A percentile compares a stretch with the other conserved stretches of the same genome.
Conservation (phyloP, 176 grass and related monocot genomes). For the Elaeis guineensis region DNA sequence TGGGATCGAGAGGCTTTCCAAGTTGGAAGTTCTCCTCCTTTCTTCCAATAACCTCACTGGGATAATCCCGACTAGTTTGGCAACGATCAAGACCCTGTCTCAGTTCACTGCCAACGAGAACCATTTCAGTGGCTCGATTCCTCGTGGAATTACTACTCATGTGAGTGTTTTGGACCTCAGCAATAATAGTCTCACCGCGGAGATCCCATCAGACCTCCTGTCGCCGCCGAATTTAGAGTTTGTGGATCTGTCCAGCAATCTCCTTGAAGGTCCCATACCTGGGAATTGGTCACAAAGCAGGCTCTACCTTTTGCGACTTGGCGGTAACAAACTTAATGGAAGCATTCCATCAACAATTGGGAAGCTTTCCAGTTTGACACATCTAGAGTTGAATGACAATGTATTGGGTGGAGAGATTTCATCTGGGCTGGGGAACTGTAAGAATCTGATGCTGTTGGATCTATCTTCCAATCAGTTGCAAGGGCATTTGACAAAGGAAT, state of each 20-base stretch:
- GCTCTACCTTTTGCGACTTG: conserved; percentile 38
- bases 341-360: conserved; percentile 28
- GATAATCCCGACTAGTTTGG: conserved; percentile 15
- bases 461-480: conserved; percentile 42
- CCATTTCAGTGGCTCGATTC: conserved; percentile 19
- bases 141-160: conserved; percentile 20
- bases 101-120: conserved; percentile 62
- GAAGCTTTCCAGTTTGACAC: neutral
- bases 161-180: conserved; percentile 58
- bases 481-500: conserved; percentile 19
- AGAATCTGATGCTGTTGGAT: conserved; percentile 38
- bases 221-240: conserved; percentile 4
- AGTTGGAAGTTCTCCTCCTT: conserved; percentile 40
- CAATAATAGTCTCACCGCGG: conserved; percentile 33
- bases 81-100: neutral
- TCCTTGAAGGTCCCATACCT: conserved; percentile 15
- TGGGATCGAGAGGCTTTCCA: conserved; percentile 19
- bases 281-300: conserved; percentile 5
- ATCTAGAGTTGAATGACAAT: conserved; percentile 63
- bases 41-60: conserved; percentile 30
- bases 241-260: conserved; percentile 39
- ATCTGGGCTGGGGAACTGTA: conserved; percentile 19
- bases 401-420: conserved; percentile 23
- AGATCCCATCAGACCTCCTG: conserved; percentile 30
- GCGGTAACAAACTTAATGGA: conserved; percentile 27